Evolutionary conservation across 2,329 filamentous ascomycete genomes (phyloP), one percentile per base, ranked within the genome.

Genomic region (Diaporthe capsici): DNA sequence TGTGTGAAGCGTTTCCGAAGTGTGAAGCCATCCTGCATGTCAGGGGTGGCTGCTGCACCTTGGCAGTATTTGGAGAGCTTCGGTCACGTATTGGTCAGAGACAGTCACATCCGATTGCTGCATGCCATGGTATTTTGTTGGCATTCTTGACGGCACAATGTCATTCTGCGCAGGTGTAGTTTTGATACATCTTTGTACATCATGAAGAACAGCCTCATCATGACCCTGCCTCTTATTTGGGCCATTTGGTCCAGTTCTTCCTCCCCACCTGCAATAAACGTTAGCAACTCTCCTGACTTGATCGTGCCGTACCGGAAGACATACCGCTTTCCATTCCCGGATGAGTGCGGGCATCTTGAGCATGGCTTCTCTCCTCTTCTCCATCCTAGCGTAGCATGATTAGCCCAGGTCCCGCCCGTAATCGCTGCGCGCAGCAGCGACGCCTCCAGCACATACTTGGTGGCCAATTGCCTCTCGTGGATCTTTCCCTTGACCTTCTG

Each of bases 401-500:
- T 78, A 88, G 83, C 78, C 78, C 42, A 22, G 22, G 17, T 22
- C 63, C 34, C 12, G 44, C n/a, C 77, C 47, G 73, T 49, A 10
- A 20, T 57, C 49, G 42, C 68, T 13, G 68, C 57, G 42, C 37
- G 61, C 17, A 28, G 61, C 60, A 61, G 28, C 58, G 9, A 28
- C 4, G 17, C 17, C 22, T 13, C 60, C 58, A 77, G 74, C 73
- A 88, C 91, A 78, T 91, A 92, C 88, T 93, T 92, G 77, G 90
- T 88, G 86, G 94, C 93, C 87, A 98, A 88, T 81, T 93, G 94
- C 83, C 97, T 92, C 89, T 99, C 97, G 92, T 96, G 94, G 80
- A 92, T 90, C 86, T 98, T 96, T 84, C 97, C 97, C 93, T 98
- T 99, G 84, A 98, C 96, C 85, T 90, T 92, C 86, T 98, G 93